These are phyloP conservation scores for Picochlorum sp. DNA, from an alignment of 139 green algal genomes.

Conservation along the genomic window DNA sequence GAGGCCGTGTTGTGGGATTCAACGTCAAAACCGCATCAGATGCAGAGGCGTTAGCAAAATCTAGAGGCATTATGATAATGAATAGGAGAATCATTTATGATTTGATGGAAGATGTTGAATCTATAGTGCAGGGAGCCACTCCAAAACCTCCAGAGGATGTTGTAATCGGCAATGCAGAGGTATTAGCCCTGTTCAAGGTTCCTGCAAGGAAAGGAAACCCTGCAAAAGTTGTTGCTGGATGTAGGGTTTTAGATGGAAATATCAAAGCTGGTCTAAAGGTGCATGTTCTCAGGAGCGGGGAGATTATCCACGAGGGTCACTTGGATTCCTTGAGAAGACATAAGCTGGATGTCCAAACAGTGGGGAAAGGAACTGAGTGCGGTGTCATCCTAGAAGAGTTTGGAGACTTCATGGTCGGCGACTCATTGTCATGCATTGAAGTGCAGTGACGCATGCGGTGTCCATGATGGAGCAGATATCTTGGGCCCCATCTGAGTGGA, in stretches of 20 bases:
- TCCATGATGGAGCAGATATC: no score
- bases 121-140: slow-evolving; percentile 23
- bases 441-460: background rate
- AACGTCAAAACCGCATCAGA: slow-evolving; percentile 37
- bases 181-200: slow-evolving; percentile 40
- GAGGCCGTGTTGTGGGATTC: slow-evolving; percentile 66
- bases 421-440: slow-evolving; percentile 56
- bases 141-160: slow-evolving; percentile 32
- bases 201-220: slow-evolving; percentile 18
- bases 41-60: slow-evolving; percentile 36
- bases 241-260: slow-evolving; percentile 41
- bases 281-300: slow-evolving; percentile 45
- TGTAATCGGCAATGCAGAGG: slow-evolving; percentile 34
- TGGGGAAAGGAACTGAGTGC: slow-evolving; percentile 68
- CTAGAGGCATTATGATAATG: slow-evolving; percentile 39
- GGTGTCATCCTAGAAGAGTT: slow-evolving; percentile 66
- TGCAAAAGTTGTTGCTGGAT: slow-evolving; percentile 36
- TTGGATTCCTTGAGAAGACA: slow-evolving; percentile 57
- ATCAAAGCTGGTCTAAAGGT: slow-evolving; percentile 30
- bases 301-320: slow-evolving; percentile 44
- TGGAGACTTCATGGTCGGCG: slow-evolving; percentile 43
- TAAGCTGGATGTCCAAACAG: slow-evolving; percentile 61
- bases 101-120: slow-evolving; percentile 57
- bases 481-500: no score
- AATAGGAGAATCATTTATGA: slow-evolving; percentile 72